Evolutionary conservation across 1,284 basidiomycete species (phyloP).

Genomic region (Pseudomicrostroma phylloplanum): DNA sequence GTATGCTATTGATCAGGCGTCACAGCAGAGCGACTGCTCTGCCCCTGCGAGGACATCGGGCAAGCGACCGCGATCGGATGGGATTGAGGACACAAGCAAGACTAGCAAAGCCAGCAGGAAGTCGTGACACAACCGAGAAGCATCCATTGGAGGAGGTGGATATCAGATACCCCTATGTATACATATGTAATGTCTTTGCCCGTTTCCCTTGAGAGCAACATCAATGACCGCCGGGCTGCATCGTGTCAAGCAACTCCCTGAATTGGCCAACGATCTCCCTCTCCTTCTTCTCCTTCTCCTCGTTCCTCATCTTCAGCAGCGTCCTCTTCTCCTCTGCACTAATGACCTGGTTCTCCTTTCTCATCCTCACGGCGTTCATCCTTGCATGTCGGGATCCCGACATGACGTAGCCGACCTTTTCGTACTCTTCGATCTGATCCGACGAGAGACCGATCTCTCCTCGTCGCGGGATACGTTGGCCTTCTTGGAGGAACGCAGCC

Average conservation of each 20-base stretch:
- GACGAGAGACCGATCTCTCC: conserved; percentile 92
- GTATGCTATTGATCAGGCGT: too few relatives aligned
- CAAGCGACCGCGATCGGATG: too few relatives aligned
- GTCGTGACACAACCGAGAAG: too few relatives aligned
- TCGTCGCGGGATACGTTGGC: conserved; percentile 87
- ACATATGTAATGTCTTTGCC: too few relatives aligned
- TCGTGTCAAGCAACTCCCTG: conserved; percentile 4
- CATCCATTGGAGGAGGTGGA: too few relatives aligned
- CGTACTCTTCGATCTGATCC: conserved; percentile 77
- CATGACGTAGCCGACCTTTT: conserved; percentile 95
- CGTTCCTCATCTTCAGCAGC: conserved; percentile 82
- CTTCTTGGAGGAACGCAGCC: conserved; percentile 87
- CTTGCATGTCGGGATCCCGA: conserved; percentile 74
- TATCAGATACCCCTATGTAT: too few relatives aligned
- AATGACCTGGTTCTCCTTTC: conserved; percentile 98
- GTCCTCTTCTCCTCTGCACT: conserved; percentile 87
- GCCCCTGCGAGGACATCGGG: too few relatives aligned
- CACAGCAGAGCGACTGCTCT: too few relatives aligned
- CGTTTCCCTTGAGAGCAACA: too few relatives aligned
- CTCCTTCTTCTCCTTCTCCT: conserved; percentile 85
- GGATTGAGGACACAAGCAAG: too few relatives aligned
- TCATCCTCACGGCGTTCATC: conserved; percentile 91
- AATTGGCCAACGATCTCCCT: conserved; percentile 53
- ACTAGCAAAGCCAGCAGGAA: too few relatives aligned
- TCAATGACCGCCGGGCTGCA: not conserved